Base-by-base conservation (phyloP, 2,329 filamentous ascomycete genomes). In the Verticillium klebahnii region DNA sequence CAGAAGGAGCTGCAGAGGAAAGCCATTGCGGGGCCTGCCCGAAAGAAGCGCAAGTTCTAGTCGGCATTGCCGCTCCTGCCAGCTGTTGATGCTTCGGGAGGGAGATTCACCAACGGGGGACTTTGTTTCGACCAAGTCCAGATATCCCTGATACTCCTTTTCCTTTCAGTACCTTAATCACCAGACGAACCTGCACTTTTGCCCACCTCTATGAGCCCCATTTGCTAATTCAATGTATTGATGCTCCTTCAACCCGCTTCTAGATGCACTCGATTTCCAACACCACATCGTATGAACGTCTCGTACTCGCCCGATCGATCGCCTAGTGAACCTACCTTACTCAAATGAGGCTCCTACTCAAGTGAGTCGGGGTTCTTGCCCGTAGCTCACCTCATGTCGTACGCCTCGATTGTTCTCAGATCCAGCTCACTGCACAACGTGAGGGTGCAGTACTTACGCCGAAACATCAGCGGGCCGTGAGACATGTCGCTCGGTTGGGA, bases 31-130 rank as follows among this genome's bases (percentile, higher is more conserved):
- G 80, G 79, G 1, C 84, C 84, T 5, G 76, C 74, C 7, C 83
- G 80, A 70, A 86, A 86, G 75, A 86, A 84, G 72, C 75, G 84
- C 54, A 82, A 77, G 58, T 86, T 86, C 64, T 86, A 69, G 63
- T 23, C 54, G 45, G 19, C 11, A 25, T 52, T 52, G 19, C 45
- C 45, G 4, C 29, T 52, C 45, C 17, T 11, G 9, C 19, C 29
- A 6, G 45, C 45, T 29, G 19, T 8, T 25, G 8, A n/a, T 52
- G 19, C 45, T 23, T 25, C 19, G 9, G 29, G 45, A 52, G 11
- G 19, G 4, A 14, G 45, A 52, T 11, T 25, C 8, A 25, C 11
- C 9, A 23, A 12, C 12, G 45, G 2, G n/a, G 17, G 9, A 12
- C 6, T 23, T 52, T 9, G 19, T 52, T 23, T 23, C 40, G 19